Conservation (phyloP, 805 yeast genomes). For the Teunomyces barrocoloradensis region DNA sequence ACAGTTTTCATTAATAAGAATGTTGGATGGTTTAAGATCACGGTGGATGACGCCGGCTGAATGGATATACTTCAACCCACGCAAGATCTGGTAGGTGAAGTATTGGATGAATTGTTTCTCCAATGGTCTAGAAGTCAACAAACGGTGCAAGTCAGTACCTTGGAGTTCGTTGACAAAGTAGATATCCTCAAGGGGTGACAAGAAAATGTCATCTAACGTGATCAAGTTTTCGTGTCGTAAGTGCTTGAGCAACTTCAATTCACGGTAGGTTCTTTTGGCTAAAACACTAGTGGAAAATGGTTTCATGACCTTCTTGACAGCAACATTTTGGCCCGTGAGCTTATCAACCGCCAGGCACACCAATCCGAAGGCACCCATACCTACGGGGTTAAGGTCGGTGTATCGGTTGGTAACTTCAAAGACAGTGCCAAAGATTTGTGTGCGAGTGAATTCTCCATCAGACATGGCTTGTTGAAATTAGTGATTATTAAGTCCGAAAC, state of each 20-base stretch:
- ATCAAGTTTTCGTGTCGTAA: slow-evolving; percentile 92
- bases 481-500: background rate
- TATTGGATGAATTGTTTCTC: slow-evolving; percentile 97
- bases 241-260: slow-evolving; percentile 88
- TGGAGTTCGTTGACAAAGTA: slow-evolving; percentile 94
- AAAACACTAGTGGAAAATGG: slow-evolving; percentile 93
- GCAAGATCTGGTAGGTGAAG: slow-evolving; percentile 88
- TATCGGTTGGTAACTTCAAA: slow-evolving; percentile 90
- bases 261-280: slow-evolving; percentile 96
- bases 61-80: slow-evolving; percentile 87
- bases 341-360: slow-evolving; percentile 96
- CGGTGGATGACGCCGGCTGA: slow-evolving; percentile 91
- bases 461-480: slow-evolving; percentile 23
- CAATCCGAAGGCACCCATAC: slow-evolving; percentile 99
- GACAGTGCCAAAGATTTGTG: slow-evolving; percentile 93
- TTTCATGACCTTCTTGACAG: slow-evolving; percentile 96
- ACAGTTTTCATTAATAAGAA: slow-evolving; percentile 84
- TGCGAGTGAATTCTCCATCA: slow-evolving; percentile 56
- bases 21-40: slow-evolving; percentile 82
- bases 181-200: slow-evolving; percentile 93
- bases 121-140: slow-evolving; percentile 87
- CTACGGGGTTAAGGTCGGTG: slow-evolving; percentile 92
- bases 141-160: slow-evolving; percentile 93
- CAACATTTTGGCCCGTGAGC: slow-evolving; percentile 87
- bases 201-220: slow-evolving; percentile 87